phyloP scores from a whole-genome alignment of 2,329 filamentous ascomycete genomes.

The Rhynchosporium agropyri region DNA sequence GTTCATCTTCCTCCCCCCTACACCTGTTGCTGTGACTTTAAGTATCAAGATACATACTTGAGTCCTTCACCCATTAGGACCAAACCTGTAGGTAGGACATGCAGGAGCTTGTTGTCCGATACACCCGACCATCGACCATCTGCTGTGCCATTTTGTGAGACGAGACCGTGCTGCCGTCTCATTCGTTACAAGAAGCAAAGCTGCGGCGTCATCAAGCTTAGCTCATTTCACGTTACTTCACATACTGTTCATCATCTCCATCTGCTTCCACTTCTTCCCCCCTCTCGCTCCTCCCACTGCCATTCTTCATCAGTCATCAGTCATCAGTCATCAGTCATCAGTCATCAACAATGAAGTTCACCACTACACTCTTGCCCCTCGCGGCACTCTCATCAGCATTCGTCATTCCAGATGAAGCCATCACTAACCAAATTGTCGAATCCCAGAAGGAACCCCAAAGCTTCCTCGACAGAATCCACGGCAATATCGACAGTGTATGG shows the following conservation, averaged over 20 bases:
- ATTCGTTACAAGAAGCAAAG: slow-evolving; percentile 8
- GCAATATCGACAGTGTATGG: slow-evolving; percentile 41
- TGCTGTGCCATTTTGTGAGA: slow-evolving; percentile 7
- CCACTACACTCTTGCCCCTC: slow-evolving; percentile 51
- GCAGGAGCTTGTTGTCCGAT: slow-evolving; percentile 6
- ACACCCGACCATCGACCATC: not conserved
- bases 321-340: slow-evolving; percentile 33
- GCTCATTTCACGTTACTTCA: slow-evolving; percentile 19
- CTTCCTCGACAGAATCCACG: slow-evolving; percentile 42
- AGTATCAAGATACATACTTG: no score
- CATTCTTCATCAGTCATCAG: slow-evolving; percentile 15
- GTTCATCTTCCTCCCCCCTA: not conserved
- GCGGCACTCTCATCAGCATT: slow-evolving; percentile 54
- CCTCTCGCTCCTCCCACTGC: slow-evolving; percentile 9
- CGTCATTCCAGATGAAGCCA: slow-evolving; percentile 54
- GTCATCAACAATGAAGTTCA: slow-evolving; percentile 42
- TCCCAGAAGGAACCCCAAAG: slow-evolving; percentile 39
- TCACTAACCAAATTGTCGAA: slow-evolving; percentile 48
- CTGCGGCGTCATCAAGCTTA: slow-evolving; percentile 19
- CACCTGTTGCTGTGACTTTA: not conserved
- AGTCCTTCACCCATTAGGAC: no score
- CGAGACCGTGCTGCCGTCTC: slow-evolving; percentile 11
- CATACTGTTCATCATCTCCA: slow-evolving; percentile 8
- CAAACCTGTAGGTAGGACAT: no score
- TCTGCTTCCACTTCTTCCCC: slow-evolving; percentile 8